Evolutionary conservation across 345 rosid species (phyloP), one percentile per base, ranked within the genome.

Genomic region (Bruguiera sexangula): DNA sequence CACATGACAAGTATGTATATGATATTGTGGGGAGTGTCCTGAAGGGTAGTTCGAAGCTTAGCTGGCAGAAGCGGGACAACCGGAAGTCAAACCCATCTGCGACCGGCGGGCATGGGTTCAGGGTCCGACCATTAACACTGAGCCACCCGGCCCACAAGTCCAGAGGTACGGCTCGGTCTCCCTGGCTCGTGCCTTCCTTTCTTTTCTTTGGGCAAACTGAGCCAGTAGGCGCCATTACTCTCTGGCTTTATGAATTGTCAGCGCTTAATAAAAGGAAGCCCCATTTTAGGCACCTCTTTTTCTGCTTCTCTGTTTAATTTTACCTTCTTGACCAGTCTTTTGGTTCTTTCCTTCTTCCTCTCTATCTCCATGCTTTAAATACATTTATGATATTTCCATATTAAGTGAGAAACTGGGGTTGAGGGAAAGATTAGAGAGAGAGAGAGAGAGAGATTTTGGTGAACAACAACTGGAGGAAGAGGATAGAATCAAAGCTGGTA

Each of bases 1-100:
- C 48, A 24, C 26, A 62, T 5, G 13, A 8, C 31, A 27, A 20
- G 39, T 8, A 21, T 8, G 21, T n/a, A 20, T 18, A 19, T 32
- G 6, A 6, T 26, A 43, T 2, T 13, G 50, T 18, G 70, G 59
- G 59, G 6, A 6, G 39, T 43, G 53, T 43, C 60, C 21, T 21
- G 50, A 31, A 52, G 3, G 29, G 69, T 27, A n/a, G 63, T 57
- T 70, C 20, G 4, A 21, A 56, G 68, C 75, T 26, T 72, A 72
- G 75, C 75, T 66, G 66, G 70, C 75, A 34, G 60, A 52, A 58
- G 75, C 75, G 52, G 20, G 52, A 65, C 51, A 20, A 6, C 66
- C 66, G 70, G 70, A 72, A 20, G 60, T 72, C 75, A 72, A 65
- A 58, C 22, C 10, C 57, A 32, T 5, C 65, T 36, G 31, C 53